A percentile compares a stretch with the other conserved stretches of the same genome.
phyloP scores from a whole-genome alignment of 495 filamentous ascomycete species.

The Emericellopsis terricola region DNA sequence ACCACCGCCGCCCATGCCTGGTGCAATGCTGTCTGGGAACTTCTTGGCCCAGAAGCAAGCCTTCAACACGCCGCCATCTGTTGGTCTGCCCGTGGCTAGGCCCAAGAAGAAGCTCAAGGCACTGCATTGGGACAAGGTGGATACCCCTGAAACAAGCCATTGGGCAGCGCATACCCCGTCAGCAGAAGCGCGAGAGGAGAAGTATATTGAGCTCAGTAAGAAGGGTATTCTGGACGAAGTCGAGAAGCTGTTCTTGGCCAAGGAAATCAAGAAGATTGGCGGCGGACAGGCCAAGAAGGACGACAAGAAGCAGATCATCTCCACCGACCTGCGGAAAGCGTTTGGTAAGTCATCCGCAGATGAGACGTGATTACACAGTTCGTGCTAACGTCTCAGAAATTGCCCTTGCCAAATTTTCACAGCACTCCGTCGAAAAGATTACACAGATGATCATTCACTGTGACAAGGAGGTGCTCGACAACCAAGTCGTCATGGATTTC shows the following conservation, averaged over 20 bases:
- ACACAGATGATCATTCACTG: constrained; percentile 91
- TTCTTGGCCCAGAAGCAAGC: constrained; percentile 30
- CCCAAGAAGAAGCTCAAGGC: constrained; percentile 99
- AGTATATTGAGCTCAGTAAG: constrained; percentile 78
- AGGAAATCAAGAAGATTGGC: constrained; percentile 80
- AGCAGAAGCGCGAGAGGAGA: constrained; percentile 71
- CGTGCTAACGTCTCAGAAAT: too few species aligned
- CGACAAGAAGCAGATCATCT: constrained; percentile 96
- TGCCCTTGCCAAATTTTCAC: constrained; percentile 74
- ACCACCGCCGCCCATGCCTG: constrained; percentile 39
- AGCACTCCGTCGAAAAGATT: constrained; percentile 60
- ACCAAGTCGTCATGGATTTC: constrained; percentile 94
- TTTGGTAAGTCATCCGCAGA: constrained; percentile 54
- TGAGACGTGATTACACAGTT: too few species aligned
- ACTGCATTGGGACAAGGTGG: constrained; percentile 97
- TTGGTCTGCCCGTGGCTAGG: constrained; percentile 54
- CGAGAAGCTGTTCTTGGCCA: constrained; percentile 91
- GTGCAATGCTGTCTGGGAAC: constrained; percentile 29
- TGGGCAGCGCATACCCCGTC: constrained; percentile 83
- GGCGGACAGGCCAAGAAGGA: constrained; percentile 53
- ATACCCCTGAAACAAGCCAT: constrained; percentile 81
- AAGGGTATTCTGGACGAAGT: constrained; percentile 95
- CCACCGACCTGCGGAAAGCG: constrained; percentile 72
- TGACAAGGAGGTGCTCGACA: constrained; percentile 80
- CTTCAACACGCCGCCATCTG: constrained; percentile 13